Base-by-base conservation (phyloP, 768 basidiomycete species). In the Mycena latifolia region DNA sequence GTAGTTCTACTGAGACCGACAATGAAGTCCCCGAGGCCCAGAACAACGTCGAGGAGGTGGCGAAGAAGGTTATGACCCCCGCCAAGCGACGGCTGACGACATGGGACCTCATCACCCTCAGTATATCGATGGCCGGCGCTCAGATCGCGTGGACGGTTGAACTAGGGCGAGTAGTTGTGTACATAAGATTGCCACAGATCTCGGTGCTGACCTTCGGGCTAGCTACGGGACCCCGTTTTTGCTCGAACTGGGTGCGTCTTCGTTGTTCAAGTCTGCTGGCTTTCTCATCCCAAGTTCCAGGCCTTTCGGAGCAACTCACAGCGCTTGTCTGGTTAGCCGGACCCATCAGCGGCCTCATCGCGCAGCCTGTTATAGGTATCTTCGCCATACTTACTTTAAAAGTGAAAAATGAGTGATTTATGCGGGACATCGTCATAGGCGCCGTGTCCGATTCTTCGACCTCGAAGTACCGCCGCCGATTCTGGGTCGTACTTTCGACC, bases 221-320 rank as follows among this genome's bases (percentile, higher is more conserved):
- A 98, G 97, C 76, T 98, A 97, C 73, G 97, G 97, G 39, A 98
- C 97, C 6, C 97, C 97, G 1, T 98, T 98, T 77, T 82, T 99
- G 41, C 84, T 97, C 17, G 71, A 71, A 22, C 80, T 86, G 45
- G 85, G 85, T 55, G 78, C 65, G 56, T 37, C 33, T 15, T 27
- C 54, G n/a, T 25, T 28, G 43, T 54, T 28, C 10, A 18, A 37
- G 37, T 25, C 25, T 20, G 10, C 25, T 3, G 27, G 55, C 14
- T 31, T 48, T 20, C 54, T 52, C 50, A 56, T 43, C 41, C 9
- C 48, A 48, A 52, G 20, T 33, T 11, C 82, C 92, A 22, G 92
- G 92, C 9, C 80, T 99, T 28, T 91, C 95, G 0, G 96, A 96
- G 75, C 90, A 94, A 74, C 81, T 96, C 18, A 98, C 98, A 0